Evolutionary conservation across 768 basidiomycete species (phyloP), one percentile per base, ranked within the genome.

Genomic region (Omphalotus guepiniiformis): DNA sequence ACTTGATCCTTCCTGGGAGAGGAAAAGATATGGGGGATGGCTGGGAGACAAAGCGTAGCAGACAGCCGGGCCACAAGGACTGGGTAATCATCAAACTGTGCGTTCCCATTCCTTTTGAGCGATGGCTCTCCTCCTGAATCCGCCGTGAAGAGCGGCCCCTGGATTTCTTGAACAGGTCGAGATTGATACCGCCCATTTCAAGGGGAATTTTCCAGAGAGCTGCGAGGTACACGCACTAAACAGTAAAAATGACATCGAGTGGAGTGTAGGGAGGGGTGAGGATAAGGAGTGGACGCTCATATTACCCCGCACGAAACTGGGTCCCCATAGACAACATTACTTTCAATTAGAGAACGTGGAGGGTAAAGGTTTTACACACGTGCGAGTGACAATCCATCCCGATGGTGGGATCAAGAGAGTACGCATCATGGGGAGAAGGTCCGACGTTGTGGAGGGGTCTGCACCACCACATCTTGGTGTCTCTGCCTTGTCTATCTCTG

Each of bases 1-100:
- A 99, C 63, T 69, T 99, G 51, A 81, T 97, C 39, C 71, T 96
- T 30, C 94, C 95, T 1, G 95, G 95, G 23, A 69, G 94, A 64
- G 95, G 90, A 22, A 84, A 83, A 60, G 86, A 95, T 58, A 99
- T 99, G 93, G 83, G 93, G 4, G 94, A 96, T 60, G 96, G 96
- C 3, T 99, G 96, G 96, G 96, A 99, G 68, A 98, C 95, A 3
- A 92, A 88, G 62, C 76, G 96, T 51, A 94, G 88, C 58, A 75
- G 90, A 44, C 72, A 69, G 35, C 76, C 76, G 45, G 91, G 77
- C 30, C 93, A 93, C 65, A 88, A 82, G 39, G 94, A 98, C 57
- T 97, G 92, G 89, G 89, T 79, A 4, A 77, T 97, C 49, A 82
- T 95, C 47, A 88, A 85, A 67, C 70, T 99, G 90, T 93, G 59